These are phyloP conservation scores for Sporisorium scitamineum DNA, from an alignment of 1,284 basidiomycete species.

Conservation along the genomic window DNA sequence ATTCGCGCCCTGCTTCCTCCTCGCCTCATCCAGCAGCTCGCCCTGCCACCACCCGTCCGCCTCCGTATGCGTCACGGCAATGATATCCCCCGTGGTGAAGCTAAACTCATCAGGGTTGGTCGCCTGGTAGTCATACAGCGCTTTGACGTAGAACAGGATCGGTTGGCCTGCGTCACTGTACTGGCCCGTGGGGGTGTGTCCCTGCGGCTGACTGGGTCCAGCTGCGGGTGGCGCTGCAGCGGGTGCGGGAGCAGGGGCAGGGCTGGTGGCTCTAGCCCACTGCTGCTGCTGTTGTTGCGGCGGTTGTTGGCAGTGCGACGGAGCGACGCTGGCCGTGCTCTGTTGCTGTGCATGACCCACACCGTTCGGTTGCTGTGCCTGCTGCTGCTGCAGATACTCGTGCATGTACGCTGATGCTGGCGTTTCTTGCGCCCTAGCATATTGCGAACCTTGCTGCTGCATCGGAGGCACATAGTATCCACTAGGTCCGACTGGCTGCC, in stretches of 20 bases:
- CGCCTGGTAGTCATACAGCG: constrained; percentile 89
- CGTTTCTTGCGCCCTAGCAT: constrained; percentile 48
- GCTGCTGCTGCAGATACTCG: constrained; percentile 63
- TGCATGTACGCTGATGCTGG: constrained; percentile 66
- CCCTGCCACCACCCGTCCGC: constrained; percentile 96
- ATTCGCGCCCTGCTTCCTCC: constrained; percentile 81
- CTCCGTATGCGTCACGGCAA: constrained; percentile 89
- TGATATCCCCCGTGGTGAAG: constrained; percentile 90
- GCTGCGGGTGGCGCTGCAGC: constrained; percentile 45
- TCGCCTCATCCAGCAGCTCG: constrained; percentile 81
- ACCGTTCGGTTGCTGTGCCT: constrained; percentile 44
- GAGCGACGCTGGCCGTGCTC: constrained; percentile 29
- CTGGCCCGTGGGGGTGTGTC: constrained; percentile 75
- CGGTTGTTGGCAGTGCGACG: constrained; percentile 26
- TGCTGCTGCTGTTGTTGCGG: constrained; percentile 32
- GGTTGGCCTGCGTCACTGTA: constrained; percentile 82
- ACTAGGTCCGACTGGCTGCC: constrained; percentile 56
- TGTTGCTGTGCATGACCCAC: constrained; percentile 30
- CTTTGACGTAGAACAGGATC: constrained; percentile 82
- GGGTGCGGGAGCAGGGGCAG: constrained; percentile 23
- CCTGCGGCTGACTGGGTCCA: constrained; percentile 38
- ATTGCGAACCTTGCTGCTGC: constrained; percentile 51
- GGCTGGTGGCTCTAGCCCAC: constrained; percentile 40
- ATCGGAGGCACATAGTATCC: constrained; percentile 55
- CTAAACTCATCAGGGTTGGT: constrained; percentile 85